A percentile compares a stretch with the other conserved stretches of the same genome.
Conservation (phyloP, 768 basidiomycete species). For the Trametopsis cervina region DNA sequence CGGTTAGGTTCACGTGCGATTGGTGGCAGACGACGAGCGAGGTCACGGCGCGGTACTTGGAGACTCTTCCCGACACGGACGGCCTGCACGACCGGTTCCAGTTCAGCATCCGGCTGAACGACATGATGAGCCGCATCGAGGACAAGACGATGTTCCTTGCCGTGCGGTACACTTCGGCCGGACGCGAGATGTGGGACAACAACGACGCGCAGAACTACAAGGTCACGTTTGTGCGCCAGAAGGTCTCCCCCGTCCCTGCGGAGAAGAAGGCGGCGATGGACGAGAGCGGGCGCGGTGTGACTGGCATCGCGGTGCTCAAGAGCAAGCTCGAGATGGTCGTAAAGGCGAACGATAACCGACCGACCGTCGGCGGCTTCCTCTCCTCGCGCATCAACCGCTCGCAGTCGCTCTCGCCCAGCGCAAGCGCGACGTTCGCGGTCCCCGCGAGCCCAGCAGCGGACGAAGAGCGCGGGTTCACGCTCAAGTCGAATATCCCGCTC, state of each 20-base stretch:
- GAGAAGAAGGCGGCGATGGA: slow-evolving; percentile 20
- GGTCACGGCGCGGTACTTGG: slow-evolving; percentile 69
- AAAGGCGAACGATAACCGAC: slow-evolving; percentile 17
- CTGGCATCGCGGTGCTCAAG: slow-evolving; percentile 54
- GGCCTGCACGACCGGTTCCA: slow-evolving; percentile 59
- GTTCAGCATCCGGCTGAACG: slow-evolving; percentile 72
- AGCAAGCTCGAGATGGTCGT: slow-evolving; percentile 63
- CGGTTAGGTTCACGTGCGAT: slow-evolving; percentile 89
- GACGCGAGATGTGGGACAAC: slow-evolving; percentile 90
- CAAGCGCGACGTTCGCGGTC: neutral
- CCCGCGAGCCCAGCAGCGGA: no score
- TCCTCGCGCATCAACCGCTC: slow-evolving; percentile 13
- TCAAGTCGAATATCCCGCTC: slow-evolving; percentile 31
- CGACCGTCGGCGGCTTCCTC: slow-evolving; percentile 23
- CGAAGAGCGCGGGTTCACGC: slow-evolving; percentile 15
- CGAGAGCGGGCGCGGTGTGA: slow-evolving; percentile 23
- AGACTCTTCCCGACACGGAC: slow-evolving; percentile 27
- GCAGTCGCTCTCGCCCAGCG: slow-evolving; percentile 12
- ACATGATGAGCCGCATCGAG: slow-evolving; percentile 69
- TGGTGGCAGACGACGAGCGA: slow-evolving; percentile 96
- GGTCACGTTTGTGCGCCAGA: slow-evolving; percentile 50
- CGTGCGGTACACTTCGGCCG: slow-evolving; percentile 61
- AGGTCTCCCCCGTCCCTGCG: slow-evolving; percentile 13
- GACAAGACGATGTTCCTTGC: slow-evolving; percentile 80
- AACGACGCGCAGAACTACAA: slow-evolving; percentile 75